Conservation (phyloP, 148 eudicot species). For the Camellia lanceoleosa region DNA sequence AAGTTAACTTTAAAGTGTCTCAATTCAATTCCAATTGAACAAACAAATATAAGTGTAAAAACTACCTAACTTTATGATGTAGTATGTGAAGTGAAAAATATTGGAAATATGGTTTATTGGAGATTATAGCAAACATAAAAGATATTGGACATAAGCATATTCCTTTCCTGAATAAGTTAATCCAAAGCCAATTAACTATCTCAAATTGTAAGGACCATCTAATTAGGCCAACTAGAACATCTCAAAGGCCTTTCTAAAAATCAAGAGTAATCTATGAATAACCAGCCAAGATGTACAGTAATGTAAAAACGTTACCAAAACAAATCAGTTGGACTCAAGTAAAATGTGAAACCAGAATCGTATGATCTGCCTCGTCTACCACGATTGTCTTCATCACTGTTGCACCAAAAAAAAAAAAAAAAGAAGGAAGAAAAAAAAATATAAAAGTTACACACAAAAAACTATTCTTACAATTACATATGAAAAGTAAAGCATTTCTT, state of each 20-base stretch:
- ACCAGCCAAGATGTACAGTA: background rate
- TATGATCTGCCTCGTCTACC: slow-evolving; percentile 74
- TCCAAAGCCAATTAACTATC: background rate
- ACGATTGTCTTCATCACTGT: slow-evolving; percentile 72
- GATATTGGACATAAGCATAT: background rate
- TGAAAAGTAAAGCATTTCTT: background rate
- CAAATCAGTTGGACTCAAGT: slow-evolving; percentile 53
- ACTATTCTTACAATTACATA: background rate
- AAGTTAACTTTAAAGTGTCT: background rate
- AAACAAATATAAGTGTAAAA: background rate
- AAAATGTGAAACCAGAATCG: slow-evolving; percentile 57
- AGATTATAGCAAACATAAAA: background rate
- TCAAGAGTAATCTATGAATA: background rate
- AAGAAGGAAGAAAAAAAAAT: no score
- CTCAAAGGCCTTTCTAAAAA: background rate
- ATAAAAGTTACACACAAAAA: background rate
- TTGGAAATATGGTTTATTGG: background rate
- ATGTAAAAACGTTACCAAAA: slow-evolving; percentile 59
- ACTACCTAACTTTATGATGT: background rate
- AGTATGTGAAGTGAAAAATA: background rate
- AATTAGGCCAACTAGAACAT: background rate
- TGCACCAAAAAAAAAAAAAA: background rate
- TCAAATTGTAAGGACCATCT: background rate
- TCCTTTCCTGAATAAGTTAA: background rate
- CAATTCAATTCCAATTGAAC: background rate